Base-by-base conservation (phyloP, 495 filamentous ascomycete species). In the Melanomma pulvis-pyrius region DNA sequence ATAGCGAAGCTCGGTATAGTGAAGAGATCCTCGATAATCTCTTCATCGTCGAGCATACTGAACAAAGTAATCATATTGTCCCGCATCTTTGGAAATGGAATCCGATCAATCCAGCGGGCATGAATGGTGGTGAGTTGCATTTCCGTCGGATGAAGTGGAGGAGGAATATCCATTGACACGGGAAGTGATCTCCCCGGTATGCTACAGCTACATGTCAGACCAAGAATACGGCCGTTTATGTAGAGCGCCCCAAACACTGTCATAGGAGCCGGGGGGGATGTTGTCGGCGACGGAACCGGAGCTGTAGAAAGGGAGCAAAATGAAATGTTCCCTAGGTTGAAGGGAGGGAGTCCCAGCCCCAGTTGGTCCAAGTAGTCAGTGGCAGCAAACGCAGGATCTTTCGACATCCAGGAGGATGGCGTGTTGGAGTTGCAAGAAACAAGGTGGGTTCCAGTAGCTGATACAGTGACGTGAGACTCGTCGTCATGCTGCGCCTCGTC, bases 81-180 rank as follows among this genome's bases (percentile, higher is more conserved):
- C n/a, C 69, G 51, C 55, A 71, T 53, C 24, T 49, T 60, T 22
- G 69, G 57, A 24, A 71, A 65, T 6, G 69, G 69, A 32, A 71
- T 61, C 6, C 69, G 41, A 39, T 71, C 69, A 24, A 71, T 63
- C 46, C 52, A 71, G 1, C 24, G 22, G 13, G 59, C 24, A 32
- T 71, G 69, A 15, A 61, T 62, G 19, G 44, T 61, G 6, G 30
- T 50, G 24, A 64, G 51, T 30, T 71, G 69, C 44, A 63, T 9
- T n/a, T 17, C 3, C 11, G 69, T 71, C 11, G 69, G 69, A 36
- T 48, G 59, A 5, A 71, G 52, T 1, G 64, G 15, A 5, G 29
- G 24, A 15, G 68, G 68, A 1, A 67, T 50, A 6, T 63, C 47
- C 2, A 32, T 3, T 9, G 57, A n/a, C 1, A 15, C 26, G 2